A percentile compares a stretch with the other conserved stretches of the same genome.
These are phyloP conservation scores for Leishmania lainsoni DNA, from an alignment of 208 protist genomes.

Conservation along the genomic window DNA sequence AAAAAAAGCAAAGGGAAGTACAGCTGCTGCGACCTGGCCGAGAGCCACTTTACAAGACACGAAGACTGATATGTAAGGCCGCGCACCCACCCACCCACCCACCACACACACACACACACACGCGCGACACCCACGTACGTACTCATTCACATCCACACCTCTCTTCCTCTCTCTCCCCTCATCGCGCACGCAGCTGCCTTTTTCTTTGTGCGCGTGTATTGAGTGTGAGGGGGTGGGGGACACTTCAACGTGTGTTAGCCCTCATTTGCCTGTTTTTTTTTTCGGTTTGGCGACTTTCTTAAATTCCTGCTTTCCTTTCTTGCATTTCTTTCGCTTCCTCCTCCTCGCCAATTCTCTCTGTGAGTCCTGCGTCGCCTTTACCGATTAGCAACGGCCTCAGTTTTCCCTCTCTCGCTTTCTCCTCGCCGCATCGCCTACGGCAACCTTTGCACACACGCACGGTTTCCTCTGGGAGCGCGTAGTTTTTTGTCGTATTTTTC, in stretches of 20 bases:
- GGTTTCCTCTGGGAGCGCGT: background rate
- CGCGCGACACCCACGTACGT: background rate
- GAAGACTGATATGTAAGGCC: background rate
- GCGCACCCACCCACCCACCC: background rate
- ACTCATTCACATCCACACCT: background rate
- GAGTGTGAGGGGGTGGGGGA: background rate
- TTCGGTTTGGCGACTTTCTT: background rate
- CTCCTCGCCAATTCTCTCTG: background rate
- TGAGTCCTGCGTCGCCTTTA: background rate
- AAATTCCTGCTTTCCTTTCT: background rate
- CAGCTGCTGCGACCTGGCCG: background rate
- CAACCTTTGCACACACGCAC: background rate
- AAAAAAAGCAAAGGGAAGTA: background rate
- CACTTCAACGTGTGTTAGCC: background rate
- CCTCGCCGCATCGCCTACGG: background rate
- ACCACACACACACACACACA: background rate
- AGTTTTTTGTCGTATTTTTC: background rate
- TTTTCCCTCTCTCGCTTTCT: background rate
- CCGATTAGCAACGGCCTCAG: background rate
- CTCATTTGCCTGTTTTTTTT: background rate
- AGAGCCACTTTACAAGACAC: background rate
- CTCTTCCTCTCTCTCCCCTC: background rate
- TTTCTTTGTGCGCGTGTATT: background rate
- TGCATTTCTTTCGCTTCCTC: background rate
- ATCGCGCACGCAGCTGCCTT: background rate